Conservation (phyloP, 2,329 filamentous ascomycete species). For the Zymoseptoria passerinii region DNA sequence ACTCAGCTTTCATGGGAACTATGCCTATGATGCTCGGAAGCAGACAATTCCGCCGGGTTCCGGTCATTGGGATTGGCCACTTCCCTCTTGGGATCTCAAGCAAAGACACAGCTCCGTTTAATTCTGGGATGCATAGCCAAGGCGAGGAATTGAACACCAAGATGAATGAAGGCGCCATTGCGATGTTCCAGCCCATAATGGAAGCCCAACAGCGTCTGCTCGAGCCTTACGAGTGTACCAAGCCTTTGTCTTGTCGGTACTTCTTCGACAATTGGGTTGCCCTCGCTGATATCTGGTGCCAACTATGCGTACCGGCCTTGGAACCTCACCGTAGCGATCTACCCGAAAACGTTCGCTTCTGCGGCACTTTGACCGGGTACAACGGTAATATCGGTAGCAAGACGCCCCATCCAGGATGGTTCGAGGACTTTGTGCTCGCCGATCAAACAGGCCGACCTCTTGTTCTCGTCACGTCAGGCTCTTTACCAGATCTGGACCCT, state of each 20-base stretch:
- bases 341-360: constrained; percentile 35
- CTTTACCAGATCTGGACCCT: constrained; percentile 32
- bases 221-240: constrained; percentile 3
- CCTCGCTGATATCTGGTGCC: constrained; percentile 25
- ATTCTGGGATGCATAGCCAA: constrained; percentile 34
- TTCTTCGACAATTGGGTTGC: constrained; percentile 21
- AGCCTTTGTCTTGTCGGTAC: constrained; percentile 1
- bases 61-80: constrained; percentile 7
- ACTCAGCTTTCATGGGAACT: constrained; percentile 25
- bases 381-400: constrained; percentile 11
- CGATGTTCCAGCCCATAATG: constrained; percentile 26
- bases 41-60: constrained; percentile 4
- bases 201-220: neutral
- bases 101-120: constrained; percentile 34
- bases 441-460: constrained; percentile 34
- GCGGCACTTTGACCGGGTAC: constrained; percentile 30
- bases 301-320: constrained; percentile 30
- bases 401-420: constrained; percentile 38
- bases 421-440: constrained; percentile 35
- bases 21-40: constrained; percentile 10
- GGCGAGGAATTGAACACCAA: constrained; percentile 31
- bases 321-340: constrained; percentile 33
- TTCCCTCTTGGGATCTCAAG: constrained; percentile 33
- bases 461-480: constrained; percentile 44
- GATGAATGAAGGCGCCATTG: constrained; percentile 13